Evolutionary conservation across 2,329 filamentous ascomycete genomes (phyloP).

Genomic region (Fusarium multiceps): DNA sequence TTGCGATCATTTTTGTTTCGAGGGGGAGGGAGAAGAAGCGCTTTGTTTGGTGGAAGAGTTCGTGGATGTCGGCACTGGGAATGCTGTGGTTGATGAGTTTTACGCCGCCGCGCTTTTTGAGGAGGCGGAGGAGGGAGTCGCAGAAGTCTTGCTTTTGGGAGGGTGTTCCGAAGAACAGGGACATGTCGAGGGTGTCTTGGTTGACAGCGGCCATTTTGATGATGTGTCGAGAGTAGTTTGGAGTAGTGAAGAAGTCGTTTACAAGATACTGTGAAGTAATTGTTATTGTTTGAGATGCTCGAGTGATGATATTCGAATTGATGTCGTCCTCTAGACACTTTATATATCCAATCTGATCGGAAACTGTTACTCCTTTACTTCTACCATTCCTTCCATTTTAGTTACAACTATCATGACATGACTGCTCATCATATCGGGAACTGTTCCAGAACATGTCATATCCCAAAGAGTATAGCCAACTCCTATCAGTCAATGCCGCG

Average conservation of each 20-base stretch:
- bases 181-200: conserved; percentile 45
- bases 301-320: not conserved
- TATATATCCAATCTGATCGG: conserved; percentile 25
- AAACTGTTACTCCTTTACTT: conserved; percentile 27
- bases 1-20: conserved; percentile 48
- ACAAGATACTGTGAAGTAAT: not conserved
- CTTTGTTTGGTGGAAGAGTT: conserved; percentile 43
- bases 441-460: not conserved
- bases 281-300: not conserved
- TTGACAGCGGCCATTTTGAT: conserved; percentile 31
- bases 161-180: conserved; percentile 45
- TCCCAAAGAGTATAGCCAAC: not conserved
- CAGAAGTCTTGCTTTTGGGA: conserved; percentile 44
- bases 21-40: conserved; percentile 50
- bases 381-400: conserved; percentile 4
- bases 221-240: too few species aligned
- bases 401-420: not conserved
- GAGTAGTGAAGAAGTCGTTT: not conserved
- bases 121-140: conserved; percentile 34
- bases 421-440: not conserved
- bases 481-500: conserved; percentile 22
- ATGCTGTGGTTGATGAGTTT: conserved; percentile 46
- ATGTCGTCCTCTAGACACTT: not conserved
- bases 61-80: conserved; percentile 35
- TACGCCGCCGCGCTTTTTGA: conserved; percentile 43